Percentiles rank a stretch among this genome's conserved stretches.
phyloP scores from a whole-genome alignment of 805 yeast species.

The Metschnikowia vanudenii region DNA sequence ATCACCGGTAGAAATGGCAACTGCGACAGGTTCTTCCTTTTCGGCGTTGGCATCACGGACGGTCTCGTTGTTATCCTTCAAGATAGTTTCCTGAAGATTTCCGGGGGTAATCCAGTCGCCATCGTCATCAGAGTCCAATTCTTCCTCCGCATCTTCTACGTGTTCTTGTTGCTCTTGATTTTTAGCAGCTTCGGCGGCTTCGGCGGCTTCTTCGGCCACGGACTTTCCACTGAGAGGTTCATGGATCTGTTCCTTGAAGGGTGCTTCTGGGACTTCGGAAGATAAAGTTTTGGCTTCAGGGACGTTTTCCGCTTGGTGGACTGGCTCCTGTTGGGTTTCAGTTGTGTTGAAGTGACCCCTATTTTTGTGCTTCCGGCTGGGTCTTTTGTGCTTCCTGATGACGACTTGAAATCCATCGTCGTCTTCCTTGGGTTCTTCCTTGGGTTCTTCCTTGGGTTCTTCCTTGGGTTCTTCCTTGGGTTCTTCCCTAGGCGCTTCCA shows the following conservation, averaged over 20 bases:
- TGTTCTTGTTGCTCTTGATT: not conserved
- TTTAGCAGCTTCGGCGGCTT: too few relatives aligned
- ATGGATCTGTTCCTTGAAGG: too few relatives aligned
- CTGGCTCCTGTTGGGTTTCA: not conserved
- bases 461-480: constrained; percentile 6
- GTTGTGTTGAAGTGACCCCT: not conserved
- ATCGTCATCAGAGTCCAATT: constrained; percentile 64
- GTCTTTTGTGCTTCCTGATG: constrained; percentile 12
- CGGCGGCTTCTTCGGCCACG: too few relatives aligned
- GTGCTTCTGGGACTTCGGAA: too few relatives aligned
- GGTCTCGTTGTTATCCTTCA: constrained; percentile 65
- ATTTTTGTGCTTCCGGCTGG: constrained; percentile 1
- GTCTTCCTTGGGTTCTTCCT: constrained; percentile 4
- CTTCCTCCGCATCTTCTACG: not conserved
- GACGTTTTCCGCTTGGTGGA: too few relatives aligned
- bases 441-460: not conserved
- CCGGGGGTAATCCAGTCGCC: constrained; percentile 93
- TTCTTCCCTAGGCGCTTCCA: constrained; percentile 7
- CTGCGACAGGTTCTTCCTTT: constrained; percentile 47
- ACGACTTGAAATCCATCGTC: constrained; percentile 28
- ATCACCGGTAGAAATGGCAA: constrained; percentile 92
- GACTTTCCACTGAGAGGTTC: too few relatives aligned
- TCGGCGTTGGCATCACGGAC: constrained; percentile 34
- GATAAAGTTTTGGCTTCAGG: too few relatives aligned
- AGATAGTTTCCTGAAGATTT: constrained; percentile 66